phyloP scores from a whole-genome alignment of 1,284 basidiomycete species.

The Leccinum brunneo-olivaceum region DNA sequence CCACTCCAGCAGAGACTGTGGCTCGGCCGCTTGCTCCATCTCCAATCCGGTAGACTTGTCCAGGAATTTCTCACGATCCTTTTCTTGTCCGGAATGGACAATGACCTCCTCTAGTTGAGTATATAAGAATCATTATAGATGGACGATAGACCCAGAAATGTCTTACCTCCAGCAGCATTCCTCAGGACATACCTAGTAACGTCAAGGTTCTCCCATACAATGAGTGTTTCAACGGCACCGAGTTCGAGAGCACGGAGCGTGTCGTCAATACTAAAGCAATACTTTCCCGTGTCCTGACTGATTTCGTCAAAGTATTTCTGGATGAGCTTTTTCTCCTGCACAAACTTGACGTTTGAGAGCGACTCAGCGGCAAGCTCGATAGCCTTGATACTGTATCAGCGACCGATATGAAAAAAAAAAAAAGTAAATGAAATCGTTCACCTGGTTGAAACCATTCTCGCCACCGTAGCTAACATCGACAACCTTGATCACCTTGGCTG shows the following conservation, averaged over 20 bases:
- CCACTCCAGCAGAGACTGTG: slow-evolving; percentile 90
- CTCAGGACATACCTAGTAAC: slow-evolving; percentile 80
- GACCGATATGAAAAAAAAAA: background rate
- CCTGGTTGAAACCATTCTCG: slow-evolving; percentile 98
- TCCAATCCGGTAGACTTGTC: slow-evolving; percentile 93
- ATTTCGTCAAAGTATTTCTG: slow-evolving; percentile 99
- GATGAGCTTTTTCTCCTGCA: slow-evolving; percentile 97
- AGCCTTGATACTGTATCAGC: slow-evolving; percentile 49
- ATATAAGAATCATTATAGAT: background rate
- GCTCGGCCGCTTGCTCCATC: slow-evolving; percentile 86
- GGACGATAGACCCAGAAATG: background rate
- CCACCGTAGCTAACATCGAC: slow-evolving; percentile 99
- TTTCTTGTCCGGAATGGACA: slow-evolving; percentile 77
- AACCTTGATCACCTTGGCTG: slow-evolving; percentile 90
- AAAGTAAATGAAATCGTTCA: slow-evolving; percentile 26
- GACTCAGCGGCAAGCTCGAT: slow-evolving; percentile 96
- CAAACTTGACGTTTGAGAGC: slow-evolving; percentile 97
- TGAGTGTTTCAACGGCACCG: slow-evolving; percentile 93
- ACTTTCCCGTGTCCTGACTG: slow-evolving; percentile 94
- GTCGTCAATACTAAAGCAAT: slow-evolving; percentile 97
- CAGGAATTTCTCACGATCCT: slow-evolving; percentile 88
- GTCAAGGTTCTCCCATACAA: slow-evolving; percentile 98
- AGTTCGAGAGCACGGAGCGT: slow-evolving; percentile 96
- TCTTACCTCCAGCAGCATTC: slow-evolving; percentile 81
- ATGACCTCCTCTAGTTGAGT: slow-evolving; percentile 71